These are phyloP conservation scores for Strobilomyces dryophilus DNA, from an alignment of 768 basidiomycete species.

Conservation along the genomic window DNA sequence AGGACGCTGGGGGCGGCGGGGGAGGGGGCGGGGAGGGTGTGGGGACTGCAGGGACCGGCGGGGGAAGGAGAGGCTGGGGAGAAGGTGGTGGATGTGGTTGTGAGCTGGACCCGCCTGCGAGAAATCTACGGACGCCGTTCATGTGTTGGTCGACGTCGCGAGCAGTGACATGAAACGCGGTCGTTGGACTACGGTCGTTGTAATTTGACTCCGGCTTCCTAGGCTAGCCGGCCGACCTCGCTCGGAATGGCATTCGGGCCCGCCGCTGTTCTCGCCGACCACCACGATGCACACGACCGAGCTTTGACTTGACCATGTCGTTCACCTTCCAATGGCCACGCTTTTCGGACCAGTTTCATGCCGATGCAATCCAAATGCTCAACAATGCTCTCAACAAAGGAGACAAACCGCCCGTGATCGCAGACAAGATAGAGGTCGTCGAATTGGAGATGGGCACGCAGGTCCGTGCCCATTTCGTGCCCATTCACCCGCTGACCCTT, in stretches of 20 bases:
- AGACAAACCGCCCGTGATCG: constrained; percentile 95
- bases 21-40: constrained; percentile 22
- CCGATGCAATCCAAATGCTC: constrained; percentile 95
- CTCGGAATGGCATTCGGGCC: too few relatives aligned
- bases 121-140: constrained; percentile 71
- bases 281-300: constrained; percentile 19
- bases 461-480: constrained; percentile 40
- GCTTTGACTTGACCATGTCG: constrained; percentile 48
- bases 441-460: constrained; percentile 99
- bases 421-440: constrained; percentile 95
- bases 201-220: not conserved
- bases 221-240: not conserved
- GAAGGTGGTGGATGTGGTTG: constrained; percentile 26
- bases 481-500: not conserved
- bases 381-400: constrained; percentile 97
- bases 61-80: constrained; percentile 4
- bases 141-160: constrained; percentile 34
- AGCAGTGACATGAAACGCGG: constrained; percentile 19
- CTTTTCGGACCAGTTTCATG: constrained; percentile 95
- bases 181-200: constrained; percentile 3
- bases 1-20: constrained; percentile 21
- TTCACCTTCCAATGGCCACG: constrained; percentile 96
- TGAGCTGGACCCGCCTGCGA: constrained; percentile 40
- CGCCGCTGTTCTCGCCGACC: constrained; percentile 5
- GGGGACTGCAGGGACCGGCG: constrained; percentile 14